A percentile compares a stretch with the other conserved stretches of the same genome.
These are phyloP conservation scores for Euphrasia confusa DNA, from an alignment of 257 asterid genomes.

Conservation along the genomic window DNA sequence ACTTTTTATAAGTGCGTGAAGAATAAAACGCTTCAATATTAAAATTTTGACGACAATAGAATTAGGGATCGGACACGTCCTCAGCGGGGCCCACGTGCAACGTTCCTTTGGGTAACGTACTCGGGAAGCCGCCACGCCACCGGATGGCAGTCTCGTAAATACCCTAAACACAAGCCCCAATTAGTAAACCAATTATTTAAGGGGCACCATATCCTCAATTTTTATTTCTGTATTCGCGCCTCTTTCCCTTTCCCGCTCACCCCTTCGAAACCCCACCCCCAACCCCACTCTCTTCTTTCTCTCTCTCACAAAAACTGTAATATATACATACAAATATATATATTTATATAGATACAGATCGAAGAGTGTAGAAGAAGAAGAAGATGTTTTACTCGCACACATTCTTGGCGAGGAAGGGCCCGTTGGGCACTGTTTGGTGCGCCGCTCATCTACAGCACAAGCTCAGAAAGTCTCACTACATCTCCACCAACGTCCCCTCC, in stretches of 20 bases:
- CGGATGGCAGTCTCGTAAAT: constrained; percentile 33
- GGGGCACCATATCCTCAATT: not conserved
- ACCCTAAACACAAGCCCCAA: constrained; percentile 4
- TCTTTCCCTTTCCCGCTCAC: constrained; percentile 33
- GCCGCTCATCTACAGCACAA: constrained; percentile 88
- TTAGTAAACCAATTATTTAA: not conserved
- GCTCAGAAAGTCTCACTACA: constrained; percentile 65
- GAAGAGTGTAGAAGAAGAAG: constrained; percentile 17
- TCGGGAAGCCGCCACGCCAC: constrained; percentile 18
- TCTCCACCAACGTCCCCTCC: constrained; percentile 52
- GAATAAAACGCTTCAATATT: too few species aligned
- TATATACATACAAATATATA: not conserved
- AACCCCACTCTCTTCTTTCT: not conserved
- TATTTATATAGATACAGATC: constrained; percentile 2
- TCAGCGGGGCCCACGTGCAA: constrained; percentile 16
- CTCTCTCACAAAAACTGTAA: not conserved
- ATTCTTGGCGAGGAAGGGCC: constrained; percentile 73
- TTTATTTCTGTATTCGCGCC: constrained; percentile 39
- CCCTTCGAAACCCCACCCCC: constrained; percentile 17
- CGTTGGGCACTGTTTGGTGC: constrained; percentile 90
- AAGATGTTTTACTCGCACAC: constrained; percentile 83
- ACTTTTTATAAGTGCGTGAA: too few species aligned
- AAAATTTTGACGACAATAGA: too few species aligned
- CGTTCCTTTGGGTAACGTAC: constrained; percentile 20
- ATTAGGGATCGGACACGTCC: not conserved